Base-by-base conservation (phyloP, 768 basidiomycete species). In the Mycena kentingensis region DNA sequence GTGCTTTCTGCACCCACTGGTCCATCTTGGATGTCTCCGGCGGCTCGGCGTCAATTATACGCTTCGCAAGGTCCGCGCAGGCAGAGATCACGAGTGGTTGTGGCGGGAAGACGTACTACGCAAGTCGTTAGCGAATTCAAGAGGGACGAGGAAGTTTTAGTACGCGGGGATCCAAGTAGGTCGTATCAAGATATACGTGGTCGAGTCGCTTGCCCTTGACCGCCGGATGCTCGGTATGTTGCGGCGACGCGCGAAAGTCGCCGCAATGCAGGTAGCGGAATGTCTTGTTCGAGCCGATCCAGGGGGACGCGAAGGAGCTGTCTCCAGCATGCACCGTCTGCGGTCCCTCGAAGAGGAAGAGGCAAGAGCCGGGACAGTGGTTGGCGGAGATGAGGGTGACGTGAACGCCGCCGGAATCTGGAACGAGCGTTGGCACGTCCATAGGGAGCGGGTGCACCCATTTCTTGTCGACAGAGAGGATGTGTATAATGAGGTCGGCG, bases 381-480 rank as follows among this genome's bases (percentile, higher is more conserved):
- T 99, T 98, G 10, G 96, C 97, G 63, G 97, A 92, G n/a, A 99
- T 93, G 34, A 95, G 81, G 2, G 93, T 98, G 4, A 98, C 95
- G 31, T 72, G 75, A 29, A 98, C 91, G 2, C 94, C 94, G 24
- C 84, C 83, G 0, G 93, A 92, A 59, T 90, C 71, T 1, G 96
- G 92, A 49, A 97, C 77, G 28, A 82, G 66, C 0, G 83, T 86
- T 0, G 92, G 79, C 0, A 73, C 73, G 67, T 97, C 82, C 80
- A 93, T 82, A 1, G 93, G 90, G 3, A 98, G 75, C 5, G 93
- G 84, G 62, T 88, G 79, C 0, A 99, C 87, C 92, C 92, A 98
- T 73, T 88, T 83, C 43, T 77, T 79, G 65, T 95, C 87, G 8
- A 99, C 94, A 8, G 83, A 80, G 5, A 99, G 82, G 83, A 96